These are phyloP conservation scores for Crithidia fasciculata DNA, from an alignment of 208 protist genomes.

Conservation along the genomic window DNA sequence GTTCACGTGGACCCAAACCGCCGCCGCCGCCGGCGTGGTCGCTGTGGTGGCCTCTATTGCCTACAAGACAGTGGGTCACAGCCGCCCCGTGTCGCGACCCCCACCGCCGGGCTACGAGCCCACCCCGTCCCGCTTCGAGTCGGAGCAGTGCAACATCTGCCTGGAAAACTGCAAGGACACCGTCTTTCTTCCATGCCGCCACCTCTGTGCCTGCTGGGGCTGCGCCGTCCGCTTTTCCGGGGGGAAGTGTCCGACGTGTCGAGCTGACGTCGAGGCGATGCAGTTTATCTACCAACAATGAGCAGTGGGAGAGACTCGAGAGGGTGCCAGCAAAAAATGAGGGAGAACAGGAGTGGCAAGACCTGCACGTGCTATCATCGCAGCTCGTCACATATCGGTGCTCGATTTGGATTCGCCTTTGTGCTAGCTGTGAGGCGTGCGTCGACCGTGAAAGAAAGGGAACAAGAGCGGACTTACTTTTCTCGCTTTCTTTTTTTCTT, in stretches of 20 bases:
- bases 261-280: conserved; percentile 40
- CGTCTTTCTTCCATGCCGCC: conserved; percentile 70
- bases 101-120: conserved; percentile 67
- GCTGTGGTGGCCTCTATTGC: conserved; percentile 27
- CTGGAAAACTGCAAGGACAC: conserved; percentile 67
- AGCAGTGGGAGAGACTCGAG: not conserved
- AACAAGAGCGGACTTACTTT: not conserved
- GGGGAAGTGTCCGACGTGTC: conserved; percentile 55
- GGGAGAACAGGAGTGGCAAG: not conserved
- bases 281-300: conserved; percentile 67
- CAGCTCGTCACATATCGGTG: too few species aligned
- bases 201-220: conserved; percentile 74
- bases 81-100: conserved; percentile 3
- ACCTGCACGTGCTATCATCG: too few species aligned
- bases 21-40: conserved; percentile 27
- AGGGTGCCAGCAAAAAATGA: not conserved
- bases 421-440: too few species aligned
- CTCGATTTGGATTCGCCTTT: too few species aligned
- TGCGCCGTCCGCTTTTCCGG: conserved; percentile 45
- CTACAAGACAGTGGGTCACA: conserved; percentile 32
- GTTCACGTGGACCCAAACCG: conserved; percentile 16
- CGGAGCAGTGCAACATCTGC: conserved; percentile 78
- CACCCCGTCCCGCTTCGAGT: conserved; percentile 44
- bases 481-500: too few species aligned
- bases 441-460: not conserved